Evolutionary conservation across 2,329 filamentous ascomycete genomes (phyloP).

Genomic region (Beauveria australis): DNA sequence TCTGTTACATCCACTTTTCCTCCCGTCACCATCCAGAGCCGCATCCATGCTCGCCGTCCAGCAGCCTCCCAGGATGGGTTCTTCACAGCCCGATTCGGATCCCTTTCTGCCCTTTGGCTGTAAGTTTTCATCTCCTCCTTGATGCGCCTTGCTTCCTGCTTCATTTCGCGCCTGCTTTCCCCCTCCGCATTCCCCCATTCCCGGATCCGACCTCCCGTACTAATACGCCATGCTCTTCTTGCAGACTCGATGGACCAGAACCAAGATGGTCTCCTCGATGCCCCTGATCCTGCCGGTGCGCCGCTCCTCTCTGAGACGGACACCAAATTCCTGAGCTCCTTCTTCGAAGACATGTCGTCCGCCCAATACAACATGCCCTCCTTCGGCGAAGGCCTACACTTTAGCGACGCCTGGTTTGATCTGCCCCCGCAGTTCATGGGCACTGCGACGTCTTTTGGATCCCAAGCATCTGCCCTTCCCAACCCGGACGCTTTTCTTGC

Average conservation of each 20-base stretch:
- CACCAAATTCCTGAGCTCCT: conserved; percentile 47
- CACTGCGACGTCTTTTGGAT: conserved; percentile 54
- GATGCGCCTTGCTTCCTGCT: conserved; percentile 2
- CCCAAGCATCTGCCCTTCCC: conserved; percentile 28
- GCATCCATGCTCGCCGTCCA: conserved; percentile 51
- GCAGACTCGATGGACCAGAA: conserved; percentile 38
- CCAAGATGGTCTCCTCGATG: conserved; percentile 40
- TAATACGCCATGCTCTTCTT: neutral
- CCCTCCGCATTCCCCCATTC: neutral
- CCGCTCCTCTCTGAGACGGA: conserved; percentile 58
- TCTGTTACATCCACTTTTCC: conserved; percentile 7
- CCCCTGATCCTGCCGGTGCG: conserved; percentile 56
- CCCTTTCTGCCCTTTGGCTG: conserved; percentile 58
- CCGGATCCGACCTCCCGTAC: conserved; percentile 7
- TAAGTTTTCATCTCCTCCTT: conserved; percentile 33
- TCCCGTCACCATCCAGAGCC: conserved; percentile 14
- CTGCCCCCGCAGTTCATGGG: conserved; percentile 59
- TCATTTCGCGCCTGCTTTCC: neutral
- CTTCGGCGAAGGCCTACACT: conserved; percentile 43
- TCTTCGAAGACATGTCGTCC: conserved; percentile 47
- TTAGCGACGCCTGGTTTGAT: conserved; percentile 45
- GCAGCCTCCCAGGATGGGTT: conserved; percentile 49
- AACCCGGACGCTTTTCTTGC: conserved; percentile 15
- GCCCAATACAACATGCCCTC: conserved; percentile 41
- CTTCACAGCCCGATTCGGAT: conserved; percentile 45